phyloP scores from a whole-genome alignment of 805 yeast species.

The Torulaspora franciscae region DNA sequence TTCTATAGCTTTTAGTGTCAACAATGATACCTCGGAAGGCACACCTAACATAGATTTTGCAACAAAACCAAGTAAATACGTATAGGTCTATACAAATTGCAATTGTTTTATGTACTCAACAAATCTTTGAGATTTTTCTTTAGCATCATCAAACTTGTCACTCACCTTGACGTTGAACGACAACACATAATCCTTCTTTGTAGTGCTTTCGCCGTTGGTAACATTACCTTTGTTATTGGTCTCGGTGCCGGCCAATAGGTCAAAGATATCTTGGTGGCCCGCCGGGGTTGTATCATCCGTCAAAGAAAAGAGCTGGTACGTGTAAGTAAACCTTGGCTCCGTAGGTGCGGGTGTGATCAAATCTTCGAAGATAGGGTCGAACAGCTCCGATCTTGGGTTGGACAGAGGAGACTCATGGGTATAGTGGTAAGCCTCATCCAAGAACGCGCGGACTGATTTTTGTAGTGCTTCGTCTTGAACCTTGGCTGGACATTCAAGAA shows the following conservation, averaged over 20 bases:
- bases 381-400: conserved; percentile 41
- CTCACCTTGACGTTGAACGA: conserved; percentile 22
- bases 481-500: conserved; percentile 30
- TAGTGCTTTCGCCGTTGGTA: background rate
- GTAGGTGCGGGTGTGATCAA: conserved; percentile 42
- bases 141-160: conserved; percentile 23
- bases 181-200: conserved; percentile 15
- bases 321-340: conserved; percentile 27
- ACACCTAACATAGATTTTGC: background rate
- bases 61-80: background rate
- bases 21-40: background rate
- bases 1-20: background rate
- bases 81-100: conserved; percentile 7
- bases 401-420: conserved; percentile 27
- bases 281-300: conserved; percentile 4
- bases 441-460: conserved; percentile 45
- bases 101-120: conserved; percentile 22
- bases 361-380: conserved; percentile 58
- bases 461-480: conserved; percentile 37
- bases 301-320: conserved; percentile 20
- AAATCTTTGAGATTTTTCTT: conserved; percentile 26
- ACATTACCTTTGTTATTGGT: background rate
- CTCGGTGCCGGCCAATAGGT: conserved; percentile 20
- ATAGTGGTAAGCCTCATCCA: conserved; percentile 40
- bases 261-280: conserved; percentile 26